Base-by-base conservation (phyloP, 768 basidiomycete genomes). In the Naganishia randhawae region DNA sequence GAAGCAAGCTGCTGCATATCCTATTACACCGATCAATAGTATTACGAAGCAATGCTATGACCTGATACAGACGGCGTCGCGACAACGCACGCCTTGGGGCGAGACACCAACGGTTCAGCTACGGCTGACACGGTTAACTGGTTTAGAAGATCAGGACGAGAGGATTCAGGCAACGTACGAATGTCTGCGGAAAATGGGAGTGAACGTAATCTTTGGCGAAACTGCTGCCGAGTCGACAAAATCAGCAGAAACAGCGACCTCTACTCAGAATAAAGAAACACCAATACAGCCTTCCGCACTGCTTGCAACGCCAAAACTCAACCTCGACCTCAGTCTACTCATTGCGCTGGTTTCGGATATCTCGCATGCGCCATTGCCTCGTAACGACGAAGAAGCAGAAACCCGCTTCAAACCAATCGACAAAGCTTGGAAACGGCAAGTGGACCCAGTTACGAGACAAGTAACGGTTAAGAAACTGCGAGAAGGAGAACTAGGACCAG, bases 281-380 rank as follows among this genome's bases (percentile, higher is more conserved):
- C 11, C 45, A 48, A 48, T 48, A 48, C 45, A 6, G 19, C 45
- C 62, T 41, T 41, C 33, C 10, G 67, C 42, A 35, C 63, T 69
- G 29, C 74, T 61, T 31, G 89, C 88, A 0, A 89, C 88, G 0
- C 72, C 73, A 7, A 81, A 83, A 54, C 83, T 95, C 78, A 90
- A 92, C 71, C 84, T 93, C 37, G 92, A 95, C 75, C 83, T 95
- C 13, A 92, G 90, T 0, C 84, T 89, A 0, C 84, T 95, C 52
- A 88, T 95, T 64, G 91, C 92, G 0, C 83, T 93, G 32, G 84
- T 90, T 50, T 91, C 89, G 13, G 90, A 91, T 70, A 85, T 91
- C 62, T 88, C 89, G 0, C 91, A 93, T 77, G 82, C 87, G 0
- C 82, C 84, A 0, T 81, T 91, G 0, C 92, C 91, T 0, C 48